Evolutionary conservation across 495 filamentous ascomycete species (phyloP), one percentile per base, ranked within the genome.

Genomic region (Penicillium arizonense): DNA sequence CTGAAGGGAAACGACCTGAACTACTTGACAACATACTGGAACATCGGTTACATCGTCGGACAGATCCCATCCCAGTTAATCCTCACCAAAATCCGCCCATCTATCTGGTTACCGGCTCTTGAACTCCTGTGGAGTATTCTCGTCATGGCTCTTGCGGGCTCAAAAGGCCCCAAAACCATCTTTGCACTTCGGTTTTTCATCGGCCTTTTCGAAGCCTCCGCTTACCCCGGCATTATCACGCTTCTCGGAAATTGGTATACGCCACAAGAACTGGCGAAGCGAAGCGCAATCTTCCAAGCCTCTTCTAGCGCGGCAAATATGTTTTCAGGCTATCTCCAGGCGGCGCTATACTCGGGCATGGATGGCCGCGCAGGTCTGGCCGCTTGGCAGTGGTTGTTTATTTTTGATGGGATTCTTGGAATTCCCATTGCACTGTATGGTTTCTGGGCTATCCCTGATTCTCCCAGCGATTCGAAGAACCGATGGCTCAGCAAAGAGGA

Each of bases 31-130:
- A 77, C 75, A 3, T 75, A 64, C 38, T 85, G 74, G 68, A 83
- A 77, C 4, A 74, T 80, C 34, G 81, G 81, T 5, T 79, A 82
- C 56, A 72, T 83, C n/a, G 58, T 83, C 23, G 80, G 78, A 20
- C 70, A 81, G 58, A 71, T 84, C 26, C 81, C 80, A 11, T n/a
- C n/a, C n/a, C n/a, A n/a, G n/a, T n/a, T 82, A 40, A 70, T 81
- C 33, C 55, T 82, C 39, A 77, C 74, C 4, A 54, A 61, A 18
- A 59, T 83, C 14, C 74, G 79, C 1, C 81, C 79, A 3, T 77
- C 74, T 1, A 67, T 77, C 32, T 79, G 72, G 70, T 76, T 86
- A 11, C 81, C 81, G 1, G 61, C 74, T 10, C 68, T 69, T 30
- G 77, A 82, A 58, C 41, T 75, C 0, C 46, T 67, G 0, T 80